Percentiles rank a stretch among this genome's conserved stretches.
phyloP scores from a whole-genome alignment of 331 rosid species.

The Dryas integrifolia region DNA sequence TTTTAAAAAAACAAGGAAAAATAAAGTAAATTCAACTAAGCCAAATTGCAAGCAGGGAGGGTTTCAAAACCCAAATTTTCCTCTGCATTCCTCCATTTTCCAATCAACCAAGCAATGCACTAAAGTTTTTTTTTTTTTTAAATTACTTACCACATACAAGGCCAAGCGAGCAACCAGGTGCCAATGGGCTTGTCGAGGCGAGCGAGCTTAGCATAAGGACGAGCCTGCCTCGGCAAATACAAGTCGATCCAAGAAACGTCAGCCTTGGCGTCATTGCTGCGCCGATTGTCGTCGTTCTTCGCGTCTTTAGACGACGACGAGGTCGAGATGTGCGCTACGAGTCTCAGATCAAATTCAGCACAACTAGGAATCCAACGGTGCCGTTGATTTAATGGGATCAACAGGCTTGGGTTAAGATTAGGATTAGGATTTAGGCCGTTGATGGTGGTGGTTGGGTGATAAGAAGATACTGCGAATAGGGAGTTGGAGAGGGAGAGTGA shows the following conservation, averaged over 20 bases:
- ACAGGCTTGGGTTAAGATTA: not conserved
- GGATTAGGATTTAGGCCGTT: constrained; percentile 9
- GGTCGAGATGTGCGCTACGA: constrained; percentile 41
- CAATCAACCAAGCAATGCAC: not conserved
- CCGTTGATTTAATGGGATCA: not conserved
- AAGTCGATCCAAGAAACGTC: constrained; percentile 58
- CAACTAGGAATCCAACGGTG: constrained; percentile 14
- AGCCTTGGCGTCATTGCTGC: constrained; percentile 22
- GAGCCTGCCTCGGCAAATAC: constrained; percentile 57
- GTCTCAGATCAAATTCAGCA: constrained; percentile 27
- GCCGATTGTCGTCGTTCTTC: constrained; percentile 29
- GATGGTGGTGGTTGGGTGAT: constrained; percentile 17
- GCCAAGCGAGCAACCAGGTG: constrained; percentile 93
- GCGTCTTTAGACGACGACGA: constrained; percentile 38
- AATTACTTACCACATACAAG: constrained; percentile 72
- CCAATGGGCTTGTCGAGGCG: constrained; percentile 95
- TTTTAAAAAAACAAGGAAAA: not conserved
- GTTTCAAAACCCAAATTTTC: not conserved
- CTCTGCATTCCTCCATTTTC: not conserved
- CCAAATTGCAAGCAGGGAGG: not conserved
- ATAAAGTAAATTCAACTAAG: not conserved
- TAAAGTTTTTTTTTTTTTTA: no score
- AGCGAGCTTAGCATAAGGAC: constrained; percentile 84
- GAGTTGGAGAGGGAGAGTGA: constrained; percentile 12
- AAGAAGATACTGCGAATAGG: constrained; percentile 21